Evolutionary conservation across 2,329 filamentous ascomycete genomes (phyloP).

Genomic region (Hymenoscyphus scutula): DNA sequence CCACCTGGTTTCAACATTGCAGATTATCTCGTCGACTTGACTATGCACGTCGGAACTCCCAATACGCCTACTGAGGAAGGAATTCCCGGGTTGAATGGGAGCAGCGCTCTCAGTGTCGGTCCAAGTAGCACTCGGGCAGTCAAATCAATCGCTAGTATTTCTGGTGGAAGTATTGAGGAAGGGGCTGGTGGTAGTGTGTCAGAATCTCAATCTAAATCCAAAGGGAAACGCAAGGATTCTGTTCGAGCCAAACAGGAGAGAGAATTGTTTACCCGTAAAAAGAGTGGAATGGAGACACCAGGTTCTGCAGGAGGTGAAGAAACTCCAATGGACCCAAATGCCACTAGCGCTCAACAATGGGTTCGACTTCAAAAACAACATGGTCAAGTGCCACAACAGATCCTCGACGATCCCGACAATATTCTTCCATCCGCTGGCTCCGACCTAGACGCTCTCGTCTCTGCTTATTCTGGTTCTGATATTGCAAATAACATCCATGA

Average conservation of each 20-base stretch:
- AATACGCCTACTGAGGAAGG: conserved; percentile 54
- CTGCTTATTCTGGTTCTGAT: conserved; percentile 72
- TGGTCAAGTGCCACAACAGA: conserved; percentile 54
- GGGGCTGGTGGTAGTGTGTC: conserved; percentile 53
- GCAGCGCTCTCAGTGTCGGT: conserved; percentile 66
- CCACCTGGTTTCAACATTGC: conserved; percentile 98
- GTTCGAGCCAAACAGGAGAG: conserved; percentile 83
- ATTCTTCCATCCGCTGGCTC: conserved; percentile 57
- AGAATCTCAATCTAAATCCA: conserved; percentile 63
- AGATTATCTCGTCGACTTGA: conserved; percentile 94
- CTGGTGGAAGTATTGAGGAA: conserved; percentile 70
- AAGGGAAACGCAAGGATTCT: conserved; percentile 71
- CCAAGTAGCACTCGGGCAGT: conserved; percentile 85
- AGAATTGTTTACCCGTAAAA: conserved; percentile 84
- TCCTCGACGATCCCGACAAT: conserved; percentile 68
- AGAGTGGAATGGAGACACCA: conserved; percentile 60
- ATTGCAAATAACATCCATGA: conserved; percentile 72
- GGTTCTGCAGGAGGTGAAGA: conserved; percentile 59
- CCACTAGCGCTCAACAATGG: conserved; percentile 55
- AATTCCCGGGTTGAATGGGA: conserved; percentile 58
- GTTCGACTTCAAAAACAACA: conserved; percentile 54
- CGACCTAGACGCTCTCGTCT: conserved; percentile 79
- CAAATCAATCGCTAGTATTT: conserved; percentile 85
- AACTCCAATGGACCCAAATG: conserved; percentile 42
- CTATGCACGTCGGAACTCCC: conserved; percentile 82